These are phyloP conservation scores for Nigrospora oryzae DNA, from an alignment of 2,329 filamentous ascomycete species.

Conservation along the genomic window DNA sequence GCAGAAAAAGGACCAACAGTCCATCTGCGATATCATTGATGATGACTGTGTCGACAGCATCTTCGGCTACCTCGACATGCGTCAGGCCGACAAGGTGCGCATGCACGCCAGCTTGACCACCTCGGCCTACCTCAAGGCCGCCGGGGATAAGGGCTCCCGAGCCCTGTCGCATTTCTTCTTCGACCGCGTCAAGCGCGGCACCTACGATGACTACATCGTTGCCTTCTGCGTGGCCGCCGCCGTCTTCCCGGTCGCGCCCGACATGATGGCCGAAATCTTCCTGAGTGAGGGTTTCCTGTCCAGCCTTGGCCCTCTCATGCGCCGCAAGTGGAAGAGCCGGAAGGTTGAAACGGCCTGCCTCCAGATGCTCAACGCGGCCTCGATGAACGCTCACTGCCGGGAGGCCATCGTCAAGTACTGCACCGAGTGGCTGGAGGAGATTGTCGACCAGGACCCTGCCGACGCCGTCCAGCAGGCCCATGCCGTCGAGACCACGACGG, in stretches of 20 bases:
- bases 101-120: conserved; percentile 76
- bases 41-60: conserved; percentile 75
- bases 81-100: conserved; percentile 63
- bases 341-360: conserved; percentile 81
- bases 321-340: conserved; percentile 72
- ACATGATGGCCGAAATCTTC: conserved; percentile 69
- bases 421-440: conserved; percentile 76
- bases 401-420: conserved; percentile 81
- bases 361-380: conserved; percentile 86
- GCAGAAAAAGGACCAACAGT: conserved; percentile 30
- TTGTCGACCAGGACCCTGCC: conserved; percentile 65
- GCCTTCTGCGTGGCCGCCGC: conserved; percentile 89
- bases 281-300: conserved; percentile 80
- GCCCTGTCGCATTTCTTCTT: conserved; percentile 70
- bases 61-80: conserved; percentile 77
- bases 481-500: conserved; percentile 43
- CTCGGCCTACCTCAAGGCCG: conserved; percentile 75
- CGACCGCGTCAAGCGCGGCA: conserved; percentile 60
- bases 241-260: conserved; percentile 78
- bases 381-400: conserved; percentile 74
- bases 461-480: conserved; percentile 39
- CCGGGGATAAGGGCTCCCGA: conserved; percentile 60
- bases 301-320: conserved; percentile 67
- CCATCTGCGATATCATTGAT: conserved; percentile 58
- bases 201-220: conserved; percentile 80